Conservation (phyloP, 2,329 filamentous ascomycete genomes). For the Colletotrichum cuscutae region DNA sequence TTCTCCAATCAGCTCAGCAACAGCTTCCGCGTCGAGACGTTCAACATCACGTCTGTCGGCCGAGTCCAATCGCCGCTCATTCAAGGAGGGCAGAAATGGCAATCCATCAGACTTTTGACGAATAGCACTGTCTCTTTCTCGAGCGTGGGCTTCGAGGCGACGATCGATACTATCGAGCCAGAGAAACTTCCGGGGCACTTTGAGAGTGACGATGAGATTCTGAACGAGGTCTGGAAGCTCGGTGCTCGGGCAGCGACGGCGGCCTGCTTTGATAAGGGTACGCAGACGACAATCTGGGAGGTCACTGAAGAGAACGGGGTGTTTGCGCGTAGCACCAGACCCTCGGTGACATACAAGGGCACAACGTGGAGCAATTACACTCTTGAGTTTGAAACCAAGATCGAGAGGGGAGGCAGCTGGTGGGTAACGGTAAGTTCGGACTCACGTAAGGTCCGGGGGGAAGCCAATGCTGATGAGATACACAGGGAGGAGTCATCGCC, state of each 20-base stretch:
- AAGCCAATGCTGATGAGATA: slow-evolving; percentile 22
- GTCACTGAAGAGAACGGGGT: slow-evolving; percentile 45
- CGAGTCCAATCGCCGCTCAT: slow-evolving; percentile 45
- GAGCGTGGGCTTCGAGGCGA: slow-evolving; percentile 44
- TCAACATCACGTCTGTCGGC: slow-evolving; percentile 46
- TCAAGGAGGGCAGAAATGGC: slow-evolving; percentile 54
- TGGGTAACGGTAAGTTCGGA: slow-evolving; percentile 44
- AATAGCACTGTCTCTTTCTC: slow-evolving; percentile 44
- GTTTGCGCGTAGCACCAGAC: slow-evolving; percentile 46
- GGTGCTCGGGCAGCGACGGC: slow-evolving; percentile 46
- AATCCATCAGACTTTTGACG: slow-evolving; percentile 48
- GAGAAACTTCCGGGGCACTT: slow-evolving; percentile 44
- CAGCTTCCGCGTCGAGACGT: slow-evolving; percentile 50
- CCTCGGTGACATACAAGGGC: slow-evolving; percentile 41
- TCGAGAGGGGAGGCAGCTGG: slow-evolving; percentile 49
- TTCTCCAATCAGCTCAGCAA: slow-evolving; percentile 42
- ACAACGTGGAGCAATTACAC: slow-evolving; percentile 46
- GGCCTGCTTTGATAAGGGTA: slow-evolving; percentile 49
- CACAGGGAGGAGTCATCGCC: slow-evolving; percentile 6
- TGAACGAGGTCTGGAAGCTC: slow-evolving; percentile 50
- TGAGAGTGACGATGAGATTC: slow-evolving; percentile 40
- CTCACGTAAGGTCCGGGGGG: no score
- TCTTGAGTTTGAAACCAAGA: slow-evolving; percentile 48
- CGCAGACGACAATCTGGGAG: slow-evolving; percentile 48
- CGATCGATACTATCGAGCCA: slow-evolving; percentile 38